Evolutionary conservation across 169 alveolate species (phyloP).

Genomic region (Toxoplasma gondii): DNA sequence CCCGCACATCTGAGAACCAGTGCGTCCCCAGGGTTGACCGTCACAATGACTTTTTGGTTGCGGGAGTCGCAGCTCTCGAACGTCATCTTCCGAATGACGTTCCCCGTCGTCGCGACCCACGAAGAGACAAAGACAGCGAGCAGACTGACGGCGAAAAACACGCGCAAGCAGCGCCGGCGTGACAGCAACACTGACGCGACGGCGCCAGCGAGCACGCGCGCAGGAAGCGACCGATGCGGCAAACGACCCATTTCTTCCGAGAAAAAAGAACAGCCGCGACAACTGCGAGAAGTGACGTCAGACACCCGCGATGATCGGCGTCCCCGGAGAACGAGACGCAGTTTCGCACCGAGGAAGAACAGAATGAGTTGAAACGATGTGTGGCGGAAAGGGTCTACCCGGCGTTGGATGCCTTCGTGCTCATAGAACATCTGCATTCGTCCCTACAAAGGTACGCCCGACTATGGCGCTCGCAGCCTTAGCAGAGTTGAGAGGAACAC

Average conservation of each 20-base stretch:
- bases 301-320: neutral
- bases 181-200: neutral
- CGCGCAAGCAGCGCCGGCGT: neutral
- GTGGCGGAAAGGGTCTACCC: too few relatives aligned
- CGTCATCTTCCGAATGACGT: neutral
- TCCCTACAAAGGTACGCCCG: too few relatives aligned
- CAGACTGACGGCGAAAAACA: neutral
- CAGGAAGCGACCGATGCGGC: too few relatives aligned
- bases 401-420: too few relatives aligned
- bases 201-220: neutral
- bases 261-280: neutral
- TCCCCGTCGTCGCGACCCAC: neutral
- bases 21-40: conserved; percentile 17
- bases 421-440: too few relatives aligned
- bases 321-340: neutral
- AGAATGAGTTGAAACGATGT: too few relatives aligned
- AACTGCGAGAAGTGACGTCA: neutral
- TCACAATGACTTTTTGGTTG: conserved; percentile 5
- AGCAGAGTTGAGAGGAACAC: too few relatives aligned
- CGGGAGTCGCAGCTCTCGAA: conserved; percentile 32
- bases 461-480: too few relatives aligned
- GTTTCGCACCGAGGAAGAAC: too few relatives aligned
- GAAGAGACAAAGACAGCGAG: neutral
- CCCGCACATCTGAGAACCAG: neutral
- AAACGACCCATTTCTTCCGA: too few relatives aligned